Conservation (phyloP, 1,284 basidiomycete genomes). For the Marasmius fiardii region DNA sequence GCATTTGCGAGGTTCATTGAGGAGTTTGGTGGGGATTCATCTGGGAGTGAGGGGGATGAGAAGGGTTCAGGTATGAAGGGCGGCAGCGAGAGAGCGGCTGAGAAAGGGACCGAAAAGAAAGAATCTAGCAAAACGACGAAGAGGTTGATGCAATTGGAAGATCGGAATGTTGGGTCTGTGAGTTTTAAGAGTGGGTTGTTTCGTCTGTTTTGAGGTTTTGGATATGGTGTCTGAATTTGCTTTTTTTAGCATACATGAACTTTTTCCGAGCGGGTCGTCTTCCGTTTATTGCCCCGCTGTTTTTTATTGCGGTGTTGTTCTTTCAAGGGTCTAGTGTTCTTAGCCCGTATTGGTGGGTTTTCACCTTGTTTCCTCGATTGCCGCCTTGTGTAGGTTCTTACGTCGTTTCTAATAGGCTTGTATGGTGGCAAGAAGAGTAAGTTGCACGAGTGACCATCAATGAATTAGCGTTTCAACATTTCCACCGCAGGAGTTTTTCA, state of each 20-base stretch:
- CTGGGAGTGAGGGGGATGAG: constrained; percentile 22
- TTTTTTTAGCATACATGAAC: constrained; percentile 41
- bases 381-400: neutral
- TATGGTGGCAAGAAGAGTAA: constrained; percentile 66
- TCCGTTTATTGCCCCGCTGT: constrained; percentile 45
- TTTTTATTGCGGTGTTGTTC: constrained; percentile 47
- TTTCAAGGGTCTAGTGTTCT: constrained; percentile 58
- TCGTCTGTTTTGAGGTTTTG: neutral
- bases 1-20: constrained; percentile 71
- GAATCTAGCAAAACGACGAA: constrained; percentile 37
- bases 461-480: neutral
- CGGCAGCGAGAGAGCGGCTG: constrained; percentile 26
- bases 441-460: neutral
- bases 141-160: constrained; percentile 62
- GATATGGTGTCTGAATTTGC: neutral
- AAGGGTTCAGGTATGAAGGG: constrained; percentile 26
- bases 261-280: constrained; percentile 58
- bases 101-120: constrained; percentile 17
- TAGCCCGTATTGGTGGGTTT: constrained; percentile 60
- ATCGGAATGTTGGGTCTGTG: constrained; percentile 59
- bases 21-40: constrained; percentile 52
- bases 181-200: constrained; percentile 22
- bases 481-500: neutral
- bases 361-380: neutral
- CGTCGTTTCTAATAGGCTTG: constrained; percentile 44